These are phyloP conservation scores for Malassezia sympodialis DNA, from an alignment of 1,284 basidiomycete species.

Conservation along the genomic window DNA sequence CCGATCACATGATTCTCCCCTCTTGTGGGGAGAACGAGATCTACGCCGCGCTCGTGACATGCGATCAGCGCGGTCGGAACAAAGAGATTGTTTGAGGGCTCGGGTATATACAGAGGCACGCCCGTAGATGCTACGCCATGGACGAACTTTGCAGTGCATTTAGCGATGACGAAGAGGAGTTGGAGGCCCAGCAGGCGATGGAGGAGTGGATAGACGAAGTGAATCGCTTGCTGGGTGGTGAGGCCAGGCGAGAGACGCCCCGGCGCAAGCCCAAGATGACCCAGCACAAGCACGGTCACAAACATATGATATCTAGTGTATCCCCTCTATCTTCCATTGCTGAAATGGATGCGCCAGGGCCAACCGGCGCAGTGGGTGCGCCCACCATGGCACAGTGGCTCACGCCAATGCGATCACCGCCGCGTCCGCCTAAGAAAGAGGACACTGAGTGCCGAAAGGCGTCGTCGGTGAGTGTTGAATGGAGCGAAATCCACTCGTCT, in stretches of 20 bases:
- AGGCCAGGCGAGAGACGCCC: not conserved
- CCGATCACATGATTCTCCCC: not conserved
- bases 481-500: not conserved
- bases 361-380: not conserved
- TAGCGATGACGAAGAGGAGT: conserved; percentile 17
- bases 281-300: not conserved
- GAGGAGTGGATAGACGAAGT: conserved; percentile 18
- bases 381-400: not conserved
- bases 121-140: not conserved
- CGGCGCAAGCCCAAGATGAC: not conserved
- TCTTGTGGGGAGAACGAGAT: not conserved
- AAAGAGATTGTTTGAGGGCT: not conserved
- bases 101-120: not conserved
- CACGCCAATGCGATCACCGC: conserved; percentile 1
- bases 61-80: not conserved
- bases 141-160: conserved; percentile 4
- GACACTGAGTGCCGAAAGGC: not conserved
- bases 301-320: not conserved
- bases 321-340: not conserved
- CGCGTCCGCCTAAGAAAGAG: not conserved
- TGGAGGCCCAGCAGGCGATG: conserved; percentile 2
- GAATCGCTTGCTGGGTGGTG: conserved; percentile 9
- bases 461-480: not conserved
- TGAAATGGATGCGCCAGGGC: not conserved
- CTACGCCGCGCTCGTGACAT: no score